A percentile compares a stretch with the other conserved stretches of the same genome.
phyloP scores from a whole-genome alignment of 2,329 filamentous ascomycete species.

The Eutypa lata region DNA sequence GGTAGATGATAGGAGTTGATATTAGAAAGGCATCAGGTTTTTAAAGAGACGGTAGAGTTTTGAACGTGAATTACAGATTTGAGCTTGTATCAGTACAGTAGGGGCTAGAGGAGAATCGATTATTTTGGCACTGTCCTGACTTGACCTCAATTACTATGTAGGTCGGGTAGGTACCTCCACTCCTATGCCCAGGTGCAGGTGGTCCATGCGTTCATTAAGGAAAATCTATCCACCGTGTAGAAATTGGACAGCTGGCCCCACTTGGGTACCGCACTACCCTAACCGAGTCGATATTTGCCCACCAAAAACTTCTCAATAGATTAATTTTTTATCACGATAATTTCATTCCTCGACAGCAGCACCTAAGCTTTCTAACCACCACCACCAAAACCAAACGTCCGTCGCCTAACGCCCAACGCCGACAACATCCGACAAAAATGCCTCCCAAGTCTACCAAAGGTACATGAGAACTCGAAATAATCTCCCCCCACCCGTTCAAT shows the following conservation, averaged over 20 bases:
- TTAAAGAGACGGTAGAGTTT: too few species aligned
- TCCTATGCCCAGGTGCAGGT: neutral
- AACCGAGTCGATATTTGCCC: neutral
- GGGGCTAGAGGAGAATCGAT: too few species aligned
- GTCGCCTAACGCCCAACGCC: conserved; percentile 1
- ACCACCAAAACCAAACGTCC: too few species aligned
- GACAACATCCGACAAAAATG: conserved; percentile 30
- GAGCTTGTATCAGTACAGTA: too few species aligned
- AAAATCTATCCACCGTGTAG: too few species aligned
- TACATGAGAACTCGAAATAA: too few species aligned
- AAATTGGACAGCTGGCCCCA: too few species aligned
- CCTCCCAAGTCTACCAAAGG: conserved; percentile 46
- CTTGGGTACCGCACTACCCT: neutral
- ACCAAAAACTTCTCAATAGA: neutral
- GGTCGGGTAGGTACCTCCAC: neutral
- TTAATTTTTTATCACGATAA: conserved; percentile 1
- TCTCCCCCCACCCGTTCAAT: neutral
- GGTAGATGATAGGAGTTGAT: too few species aligned
- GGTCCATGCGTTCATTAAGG: neutral
- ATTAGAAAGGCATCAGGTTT: too few species aligned
- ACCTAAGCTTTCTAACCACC: neutral
- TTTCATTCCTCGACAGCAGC: neutral
- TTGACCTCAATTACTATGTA: too few species aligned
- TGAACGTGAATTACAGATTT: too few species aligned
- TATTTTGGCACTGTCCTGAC: too few species aligned